These are phyloP conservation scores for Trichoderma atrobrunneum DNA, from an alignment of 2,329 filamentous ascomycete species.

Conservation along the genomic window DNA sequence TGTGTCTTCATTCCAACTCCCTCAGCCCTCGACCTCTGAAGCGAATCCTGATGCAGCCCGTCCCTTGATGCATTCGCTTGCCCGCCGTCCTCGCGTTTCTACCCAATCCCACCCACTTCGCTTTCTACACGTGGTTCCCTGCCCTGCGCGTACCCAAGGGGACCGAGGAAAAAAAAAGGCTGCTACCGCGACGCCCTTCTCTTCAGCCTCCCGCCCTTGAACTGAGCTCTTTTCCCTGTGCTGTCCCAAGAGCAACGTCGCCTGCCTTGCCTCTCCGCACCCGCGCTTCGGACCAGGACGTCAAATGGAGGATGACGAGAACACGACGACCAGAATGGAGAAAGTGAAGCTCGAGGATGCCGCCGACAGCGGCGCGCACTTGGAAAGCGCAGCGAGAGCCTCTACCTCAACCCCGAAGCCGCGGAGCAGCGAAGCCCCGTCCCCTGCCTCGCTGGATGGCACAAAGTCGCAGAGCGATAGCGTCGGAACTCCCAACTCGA, in stretches of 20 bases:
- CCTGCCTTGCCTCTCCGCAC: not conserved
- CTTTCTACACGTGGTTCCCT: conserved; percentile 10
- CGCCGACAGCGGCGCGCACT: conserved; percentile 34
- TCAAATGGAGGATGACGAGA: conserved; percentile 43
- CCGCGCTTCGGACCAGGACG: conserved; percentile 18
- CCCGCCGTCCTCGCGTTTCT: conserved; percentile 1
- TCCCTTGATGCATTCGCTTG: conserved; percentile 9
- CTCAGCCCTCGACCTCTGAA: conserved; percentile 18
- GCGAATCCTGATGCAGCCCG: conserved; percentile 25
- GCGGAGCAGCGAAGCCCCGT: conserved; percentile 29
- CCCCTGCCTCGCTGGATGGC: conserved; percentile 44
- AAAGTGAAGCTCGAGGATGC: conserved; percentile 45
- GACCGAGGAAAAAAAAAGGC: not conserved
- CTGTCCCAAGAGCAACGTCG: not conserved
- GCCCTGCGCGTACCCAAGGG: conserved; percentile 15
- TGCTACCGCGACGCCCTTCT: conserved; percentile 15
- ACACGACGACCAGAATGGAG: conserved; percentile 42
- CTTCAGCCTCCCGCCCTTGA: not conserved
- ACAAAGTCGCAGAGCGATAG: conserved; percentile 48
- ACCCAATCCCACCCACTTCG: conserved; percentile 10
- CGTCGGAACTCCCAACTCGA: conserved; percentile 46
- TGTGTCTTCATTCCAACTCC: conserved; percentile 13
- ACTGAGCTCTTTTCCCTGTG: not conserved
- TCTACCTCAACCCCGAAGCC: conserved; percentile 38
- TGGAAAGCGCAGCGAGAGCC: conserved; percentile 43